Conservation (phyloP, 1,284 basidiomycete species). For the Ustilago shanxiensis region DNA sequence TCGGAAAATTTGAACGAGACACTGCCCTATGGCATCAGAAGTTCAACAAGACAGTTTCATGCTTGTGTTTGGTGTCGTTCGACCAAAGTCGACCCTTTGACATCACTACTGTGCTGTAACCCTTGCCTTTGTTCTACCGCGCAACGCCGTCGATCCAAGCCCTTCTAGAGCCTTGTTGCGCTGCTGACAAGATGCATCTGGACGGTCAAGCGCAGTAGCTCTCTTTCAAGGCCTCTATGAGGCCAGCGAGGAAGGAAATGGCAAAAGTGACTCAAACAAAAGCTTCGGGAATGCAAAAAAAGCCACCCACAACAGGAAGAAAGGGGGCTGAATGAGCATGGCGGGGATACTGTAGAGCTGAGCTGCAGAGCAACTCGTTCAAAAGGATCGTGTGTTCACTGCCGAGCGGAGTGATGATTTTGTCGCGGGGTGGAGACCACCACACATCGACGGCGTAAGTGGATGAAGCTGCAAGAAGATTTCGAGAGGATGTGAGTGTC, state of each 20-base stretch:
- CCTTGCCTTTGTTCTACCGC: conserved; percentile 10
- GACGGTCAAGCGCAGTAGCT: too few species aligned
- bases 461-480: conserved; percentile 14
- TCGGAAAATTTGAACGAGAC: conserved; percentile 5
- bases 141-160: conserved; percentile 12
- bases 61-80: conserved; percentile 23
- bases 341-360: neutral
- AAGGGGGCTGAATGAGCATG: conserved; percentile 16
- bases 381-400: conserved; percentile 14
- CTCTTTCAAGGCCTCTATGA: too few species aligned
- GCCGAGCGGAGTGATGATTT: conserved; percentile 9
- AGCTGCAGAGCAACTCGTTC: conserved; percentile 1
- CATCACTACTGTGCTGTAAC: conserved; percentile 7
- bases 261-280: conserved; percentile 13
- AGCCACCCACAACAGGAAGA: neutral
- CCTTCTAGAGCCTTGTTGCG: neutral
- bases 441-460: conserved; percentile 5
- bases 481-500: conserved; percentile 20
- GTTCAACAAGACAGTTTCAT: conserved; percentile 1
- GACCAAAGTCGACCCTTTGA: conserved; percentile 12
- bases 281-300: conserved; percentile 8
- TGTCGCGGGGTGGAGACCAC: neutral
- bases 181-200: neutral
- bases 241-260: neutral
- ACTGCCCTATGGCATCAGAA: neutral